Evolutionary conservation across 805 yeast species (phyloP).

Genomic region (Kazachstania martiniae): DNA sequence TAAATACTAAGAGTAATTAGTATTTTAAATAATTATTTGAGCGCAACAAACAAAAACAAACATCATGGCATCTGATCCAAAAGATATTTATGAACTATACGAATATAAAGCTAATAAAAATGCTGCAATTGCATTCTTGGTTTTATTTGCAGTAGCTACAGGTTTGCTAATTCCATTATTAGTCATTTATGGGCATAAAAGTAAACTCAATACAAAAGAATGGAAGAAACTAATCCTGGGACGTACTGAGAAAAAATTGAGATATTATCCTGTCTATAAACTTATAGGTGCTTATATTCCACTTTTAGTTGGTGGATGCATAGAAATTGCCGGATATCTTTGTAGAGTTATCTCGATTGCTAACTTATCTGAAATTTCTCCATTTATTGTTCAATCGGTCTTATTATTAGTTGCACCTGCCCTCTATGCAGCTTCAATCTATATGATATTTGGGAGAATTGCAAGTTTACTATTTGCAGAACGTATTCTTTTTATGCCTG

Average conservation of each 20-base stretch:
- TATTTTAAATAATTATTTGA: no score
- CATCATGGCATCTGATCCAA: no score
- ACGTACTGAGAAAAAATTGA: not conserved
- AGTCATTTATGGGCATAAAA: constrained; percentile 1
- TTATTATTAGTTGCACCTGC: constrained; percentile 26
- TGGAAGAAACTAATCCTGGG: not conserved
- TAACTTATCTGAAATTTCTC: constrained; percentile 5
- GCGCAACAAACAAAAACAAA: no score
- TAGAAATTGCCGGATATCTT: constrained; percentile 22
- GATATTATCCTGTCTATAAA: constrained; percentile 1
- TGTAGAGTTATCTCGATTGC: constrained; percentile 14
- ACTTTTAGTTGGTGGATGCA: constrained; percentile 16
- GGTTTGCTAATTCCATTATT: not conserved
- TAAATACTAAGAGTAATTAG: no score
- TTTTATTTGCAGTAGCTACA: constrained; percentile 5
- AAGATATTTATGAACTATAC: constrained; percentile 5
- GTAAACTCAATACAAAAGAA: constrained; percentile 1
- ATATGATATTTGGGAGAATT: constrained; percentile 25
- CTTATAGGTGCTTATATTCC: constrained; percentile 12
- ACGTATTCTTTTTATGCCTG: constrained; percentile 12
- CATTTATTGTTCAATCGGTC: constrained; percentile 21
- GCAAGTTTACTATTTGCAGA: constrained; percentile 12
- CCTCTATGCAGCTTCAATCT: constrained; percentile 25
- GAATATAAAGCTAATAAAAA: constrained; percentile 8
- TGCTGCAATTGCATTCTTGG: constrained; percentile 8